Conservation (phyloP, 108 stramenopile genomes). For the Hondaea fermentalgiana region DNA sequence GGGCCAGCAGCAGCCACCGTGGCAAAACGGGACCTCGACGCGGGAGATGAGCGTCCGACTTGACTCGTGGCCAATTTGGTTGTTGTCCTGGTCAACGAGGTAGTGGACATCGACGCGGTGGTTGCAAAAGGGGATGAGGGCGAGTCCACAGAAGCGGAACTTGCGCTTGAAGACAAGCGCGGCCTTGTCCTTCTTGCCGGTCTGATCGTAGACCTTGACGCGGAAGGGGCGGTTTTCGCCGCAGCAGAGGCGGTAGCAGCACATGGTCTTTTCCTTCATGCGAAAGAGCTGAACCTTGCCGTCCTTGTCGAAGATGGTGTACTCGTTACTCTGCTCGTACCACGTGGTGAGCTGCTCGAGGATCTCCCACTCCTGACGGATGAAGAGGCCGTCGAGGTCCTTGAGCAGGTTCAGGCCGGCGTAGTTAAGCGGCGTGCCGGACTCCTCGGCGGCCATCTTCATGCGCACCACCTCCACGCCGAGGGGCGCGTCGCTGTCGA, state of each 20-base stretch:
- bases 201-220: constrained; percentile 2
- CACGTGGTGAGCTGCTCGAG: constrained; percentile 3
- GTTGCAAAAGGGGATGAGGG: neutral
- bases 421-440: neutral
- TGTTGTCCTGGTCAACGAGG: neutral
- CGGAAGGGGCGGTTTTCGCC: constrained; percentile 11
- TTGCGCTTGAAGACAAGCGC: constrained; percentile 1
- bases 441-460: neutral
- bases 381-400: neutral
- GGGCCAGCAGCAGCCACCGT: constrained; percentile 5
- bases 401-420: neutral
- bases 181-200: neutral
- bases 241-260: constrained; percentile 17
- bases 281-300: constrained; percentile 14
- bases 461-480: neutral
- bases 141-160: neutral
- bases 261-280: neutral
- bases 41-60: neutral
- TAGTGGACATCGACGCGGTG: constrained; percentile 9
- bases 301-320: constrained; percentile 14
- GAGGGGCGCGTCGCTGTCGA: neutral
- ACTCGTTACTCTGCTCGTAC: neutral
- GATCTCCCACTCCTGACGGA: neutral
- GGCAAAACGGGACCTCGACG: neutral
- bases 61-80: neutral